Base-by-base conservation (phyloP, 176 grass and related monocot species). In the Poa pratensis region DNA sequence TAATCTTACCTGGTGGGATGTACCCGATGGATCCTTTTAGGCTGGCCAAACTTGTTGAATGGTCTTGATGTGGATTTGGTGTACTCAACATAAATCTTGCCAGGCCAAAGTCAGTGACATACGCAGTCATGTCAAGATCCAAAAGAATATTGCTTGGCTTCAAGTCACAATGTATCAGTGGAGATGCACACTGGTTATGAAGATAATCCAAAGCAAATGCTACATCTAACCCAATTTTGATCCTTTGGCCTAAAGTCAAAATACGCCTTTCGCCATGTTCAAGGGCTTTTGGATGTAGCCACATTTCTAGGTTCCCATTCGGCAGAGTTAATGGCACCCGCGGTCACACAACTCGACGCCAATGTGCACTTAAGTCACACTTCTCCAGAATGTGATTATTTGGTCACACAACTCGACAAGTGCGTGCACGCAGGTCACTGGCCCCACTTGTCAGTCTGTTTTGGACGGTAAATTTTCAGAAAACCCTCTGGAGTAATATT, bases 291-390 rank as follows among this genome's bases (percentile, higher is more conserved):
- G 83, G 84, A 78, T 91, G 78, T 65, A 93, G 17, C 86, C 94
- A 93, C 67, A 59, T 82, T 34, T 91, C 91, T 66, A 93, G 66
- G 73, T 68, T 93, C n/a, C 94, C 91, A 61, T 87, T 93, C 0
- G 7, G 78, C 86, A 90, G n/a, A n/a, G n/a, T n/a, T n/a, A n/a
- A n/a, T n/a, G n/a, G n/a, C n/a, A n/a, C n/a, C n/a, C n/a, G n/a
- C n/a, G n/a, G n/a, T n/a, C n/a, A n/a, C n/a, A n/a, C n/a, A n/a
- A n/a, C n/a, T n/a, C n/a, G n/a, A n/a, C n/a, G n/a, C n/a, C n/a
- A n/a, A n/a, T n/a, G n/a, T n/a, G n/a, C n/a, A n/a, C n/a, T n/a
- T n/a, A n/a, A n/a, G n/a, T n/a, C n/a, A n/a, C n/a, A n/a, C n/a
- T n/a, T n/a, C n/a, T n/a, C n/a, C n/a, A n/a, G n/a, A n/a, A n/a